These are phyloP conservation scores for Verticillium longisporum DNA, from an alignment of 2,329 filamentous ascomycete species.

Conservation along the genomic window DNA sequence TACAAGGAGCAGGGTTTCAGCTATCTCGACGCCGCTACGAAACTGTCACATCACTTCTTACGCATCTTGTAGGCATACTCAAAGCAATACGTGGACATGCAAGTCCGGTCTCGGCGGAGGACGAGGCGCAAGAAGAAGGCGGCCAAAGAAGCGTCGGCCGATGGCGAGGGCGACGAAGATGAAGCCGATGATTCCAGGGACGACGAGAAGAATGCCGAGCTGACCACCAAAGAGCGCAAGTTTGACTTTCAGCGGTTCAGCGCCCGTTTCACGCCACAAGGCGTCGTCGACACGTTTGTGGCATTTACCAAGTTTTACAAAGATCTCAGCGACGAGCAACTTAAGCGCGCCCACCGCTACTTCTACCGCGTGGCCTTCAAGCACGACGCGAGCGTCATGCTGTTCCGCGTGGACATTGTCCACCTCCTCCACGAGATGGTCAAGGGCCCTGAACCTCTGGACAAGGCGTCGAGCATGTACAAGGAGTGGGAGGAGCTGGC, in stretches of 20 bases:
- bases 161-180: constrained; percentile 35
- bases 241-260: constrained; percentile 89
- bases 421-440: constrained; percentile 85
- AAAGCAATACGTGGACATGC: constrained; percentile 90
- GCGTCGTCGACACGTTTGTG: constrained; percentile 83
- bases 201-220: constrained; percentile 65
- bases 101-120: constrained; percentile 75
- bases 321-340: constrained; percentile 70
- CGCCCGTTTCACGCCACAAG: constrained; percentile 73
- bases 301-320: constrained; percentile 71
- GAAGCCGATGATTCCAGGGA: constrained; percentile 65
- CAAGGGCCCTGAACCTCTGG: constrained; percentile 74
- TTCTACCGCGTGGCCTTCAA: constrained; percentile 95
- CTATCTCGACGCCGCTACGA: constrained; percentile 86
- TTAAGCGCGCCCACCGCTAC: constrained; percentile 89
- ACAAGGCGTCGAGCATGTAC: constrained; percentile 58
- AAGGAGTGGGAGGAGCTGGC: constrained; percentile 90
- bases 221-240: constrained; percentile 72
- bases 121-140: constrained; percentile 68
- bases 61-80: constrained; percentile 89
- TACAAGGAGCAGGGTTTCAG: constrained; percentile 93
- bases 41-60: constrained; percentile 85
- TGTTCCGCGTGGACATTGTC: constrained; percentile 88
- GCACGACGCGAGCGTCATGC: constrained; percentile 79
- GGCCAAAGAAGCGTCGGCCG: constrained; percentile 33